Conservation (phyloP, 164 flowering plant species). For the Stephania yunnanensis region DNA sequence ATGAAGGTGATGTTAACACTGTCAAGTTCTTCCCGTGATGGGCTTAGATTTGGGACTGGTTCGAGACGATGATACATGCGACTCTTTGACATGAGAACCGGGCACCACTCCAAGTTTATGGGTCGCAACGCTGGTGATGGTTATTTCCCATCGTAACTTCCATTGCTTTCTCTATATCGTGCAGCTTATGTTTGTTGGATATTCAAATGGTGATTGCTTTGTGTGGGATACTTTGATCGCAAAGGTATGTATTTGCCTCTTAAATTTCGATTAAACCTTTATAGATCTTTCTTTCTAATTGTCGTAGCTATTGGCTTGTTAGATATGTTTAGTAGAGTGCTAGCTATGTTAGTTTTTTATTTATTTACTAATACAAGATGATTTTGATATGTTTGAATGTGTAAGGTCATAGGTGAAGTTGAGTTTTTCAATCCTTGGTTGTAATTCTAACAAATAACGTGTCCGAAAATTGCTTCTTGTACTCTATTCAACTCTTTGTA, state of each 20-base stretch:
- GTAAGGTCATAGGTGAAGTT: too few relatives aligned
- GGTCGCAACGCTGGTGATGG: conserved; percentile 51
- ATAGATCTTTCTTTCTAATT: background rate
- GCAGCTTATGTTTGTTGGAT: conserved; percentile 87
- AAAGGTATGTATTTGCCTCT: conserved; percentile 43
- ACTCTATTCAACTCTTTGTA: background rate
- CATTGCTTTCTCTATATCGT: conserved; percentile 87
- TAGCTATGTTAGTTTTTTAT: too few relatives aligned
- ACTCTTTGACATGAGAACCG: conserved; percentile 86
- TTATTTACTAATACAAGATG: too few relatives aligned
- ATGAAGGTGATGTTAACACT: too few relatives aligned
- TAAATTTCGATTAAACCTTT: background rate
- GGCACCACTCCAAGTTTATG: conserved; percentile 92
- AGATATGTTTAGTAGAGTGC: background rate
- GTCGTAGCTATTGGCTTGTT: background rate
- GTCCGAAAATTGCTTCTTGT: too few relatives aligned
- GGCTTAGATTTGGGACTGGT: conserved; percentile 91
- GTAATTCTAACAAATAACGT: too few relatives aligned
- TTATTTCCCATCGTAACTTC: conserved; percentile 72
- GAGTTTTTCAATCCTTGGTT: too few relatives aligned
- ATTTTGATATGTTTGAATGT: too few relatives aligned
- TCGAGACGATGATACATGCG: conserved; percentile 97
- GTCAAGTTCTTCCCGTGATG: conserved; percentile 30
- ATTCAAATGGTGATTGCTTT: too few relatives aligned
- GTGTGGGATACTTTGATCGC: conserved; percentile 95